Percentiles rank a stretch among this genome's conserved stretches.
phyloP scores from a whole-genome alignment of 345 rosid species.

The Kernera saxatilis region DNA sequence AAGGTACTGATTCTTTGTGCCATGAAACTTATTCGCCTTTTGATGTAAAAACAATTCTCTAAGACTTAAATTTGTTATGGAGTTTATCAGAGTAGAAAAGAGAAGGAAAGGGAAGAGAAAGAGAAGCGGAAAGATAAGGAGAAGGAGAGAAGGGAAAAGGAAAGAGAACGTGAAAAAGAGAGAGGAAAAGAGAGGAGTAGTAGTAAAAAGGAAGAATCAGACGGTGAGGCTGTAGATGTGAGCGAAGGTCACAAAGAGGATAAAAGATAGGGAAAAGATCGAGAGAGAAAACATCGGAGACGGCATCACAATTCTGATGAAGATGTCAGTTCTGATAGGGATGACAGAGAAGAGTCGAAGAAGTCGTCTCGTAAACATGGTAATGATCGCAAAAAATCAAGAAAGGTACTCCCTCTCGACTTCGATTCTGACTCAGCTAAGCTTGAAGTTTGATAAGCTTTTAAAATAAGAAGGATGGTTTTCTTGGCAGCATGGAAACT shows the following conservation, averaged over 20 bases:
- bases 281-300: slow-evolving; percentile 75
- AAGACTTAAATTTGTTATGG: neutral
- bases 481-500: slow-evolving; percentile 58
- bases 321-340: slow-evolving; percentile 77
- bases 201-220: slow-evolving; percentile 74
- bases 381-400: slow-evolving; percentile 77
- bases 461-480: neutral
- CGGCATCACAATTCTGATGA: slow-evolving; percentile 58
- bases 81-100: slow-evolving; percentile 65
- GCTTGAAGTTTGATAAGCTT: neutral
- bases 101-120: slow-evolving; percentile 44
- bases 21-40: neutral
- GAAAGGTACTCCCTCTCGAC: slow-evolving; percentile 48
- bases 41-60: neutral
- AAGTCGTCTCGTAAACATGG: slow-evolving; percentile 79
- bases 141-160: slow-evolving; percentile 65
- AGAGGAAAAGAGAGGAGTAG: slow-evolving; percentile 69
- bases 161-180: slow-evolving; percentile 74
- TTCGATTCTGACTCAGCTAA: neutral
- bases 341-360: slow-evolving; percentile 69
- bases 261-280: slow-evolving; percentile 71
- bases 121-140: slow-evolving; percentile 63
- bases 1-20: slow-evolving; percentile 44
- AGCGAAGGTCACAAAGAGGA: slow-evolving; percentile 78
- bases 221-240: slow-evolving; percentile 66